These are phyloP conservation scores for Epichloe coenophiala DNA, from an alignment of 2,329 filamentous ascomycete species.

Conservation along the genomic window DNA sequence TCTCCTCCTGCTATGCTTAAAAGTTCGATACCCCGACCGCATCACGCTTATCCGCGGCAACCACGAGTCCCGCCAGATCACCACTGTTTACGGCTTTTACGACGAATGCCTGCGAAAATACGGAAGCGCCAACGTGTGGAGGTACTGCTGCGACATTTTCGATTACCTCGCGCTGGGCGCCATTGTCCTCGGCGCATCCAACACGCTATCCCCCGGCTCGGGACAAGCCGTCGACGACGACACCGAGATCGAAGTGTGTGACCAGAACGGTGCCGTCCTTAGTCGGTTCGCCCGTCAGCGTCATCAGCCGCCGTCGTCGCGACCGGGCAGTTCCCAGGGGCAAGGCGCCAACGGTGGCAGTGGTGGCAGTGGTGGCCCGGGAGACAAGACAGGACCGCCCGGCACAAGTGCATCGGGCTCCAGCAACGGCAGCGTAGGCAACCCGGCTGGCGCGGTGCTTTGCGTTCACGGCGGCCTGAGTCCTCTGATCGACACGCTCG, in stretches of 20 bases:
- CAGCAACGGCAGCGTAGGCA: constrained; percentile 49
- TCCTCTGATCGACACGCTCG: constrained; percentile 81
- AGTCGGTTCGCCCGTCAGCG: constrained; percentile 50
- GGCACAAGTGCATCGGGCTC: constrained; percentile 67
- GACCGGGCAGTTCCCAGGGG: constrained; percentile 5
- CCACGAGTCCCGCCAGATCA: constrained; percentile 93
- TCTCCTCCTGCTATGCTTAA: constrained; percentile 84
- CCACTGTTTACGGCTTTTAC: constrained; percentile 95
- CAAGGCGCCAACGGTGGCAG: constrained; percentile 9
- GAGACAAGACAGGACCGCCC: constrained; percentile 49
- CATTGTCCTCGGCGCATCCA: constrained; percentile 75
- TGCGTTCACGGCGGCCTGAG: constrained; percentile 93
- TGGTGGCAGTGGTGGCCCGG: constrained; percentile 5
- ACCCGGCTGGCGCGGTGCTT: constrained; percentile 69
- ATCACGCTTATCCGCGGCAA: constrained; percentile 94
- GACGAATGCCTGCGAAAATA: constrained; percentile 95
- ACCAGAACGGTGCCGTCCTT: constrained; percentile 68
- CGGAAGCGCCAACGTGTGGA: constrained; percentile 91
- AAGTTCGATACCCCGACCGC: constrained; percentile 92
- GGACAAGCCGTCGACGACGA: constrained; percentile 48
- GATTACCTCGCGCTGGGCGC: constrained; percentile 89
- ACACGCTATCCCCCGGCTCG: constrained; percentile 35
- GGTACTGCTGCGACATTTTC: constrained; percentile 94
- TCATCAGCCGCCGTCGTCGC: constrained; percentile 5
- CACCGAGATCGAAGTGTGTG: constrained; percentile 86